These are phyloP conservation scores for Talaromyces piceae DNA, from an alignment of 2,329 filamentous ascomycete genomes.

Conservation along the genomic window DNA sequence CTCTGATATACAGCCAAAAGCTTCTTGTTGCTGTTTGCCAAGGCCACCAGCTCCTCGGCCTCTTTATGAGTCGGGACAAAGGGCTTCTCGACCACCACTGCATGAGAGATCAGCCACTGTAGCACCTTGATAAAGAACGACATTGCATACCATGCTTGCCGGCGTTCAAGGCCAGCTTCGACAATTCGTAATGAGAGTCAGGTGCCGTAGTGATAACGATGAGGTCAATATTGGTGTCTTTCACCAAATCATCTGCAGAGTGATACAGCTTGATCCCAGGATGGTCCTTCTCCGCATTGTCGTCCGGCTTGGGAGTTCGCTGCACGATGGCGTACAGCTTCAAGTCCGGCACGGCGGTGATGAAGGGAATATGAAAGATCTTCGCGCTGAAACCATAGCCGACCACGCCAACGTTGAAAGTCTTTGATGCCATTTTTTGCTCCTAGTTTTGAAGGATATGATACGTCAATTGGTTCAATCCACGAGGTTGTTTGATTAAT, in stretches of 20 bases:
- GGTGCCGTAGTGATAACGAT: conserved; percentile 67
- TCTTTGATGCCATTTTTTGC: conserved; percentile 35
- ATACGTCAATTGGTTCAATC: background rate
- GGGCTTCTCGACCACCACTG: conserved; percentile 72
- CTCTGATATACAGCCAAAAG: conserved; percentile 64
- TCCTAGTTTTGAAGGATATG: background rate
- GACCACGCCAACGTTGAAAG: conserved; percentile 51
- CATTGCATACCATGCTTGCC: conserved; percentile 56
- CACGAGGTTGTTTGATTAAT: background rate
- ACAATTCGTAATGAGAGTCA: conserved; percentile 60
- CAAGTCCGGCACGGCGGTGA: conserved; percentile 56
- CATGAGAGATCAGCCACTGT: background rate
- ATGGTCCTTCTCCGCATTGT: conserved; percentile 63
- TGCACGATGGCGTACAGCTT: conserved; percentile 70
- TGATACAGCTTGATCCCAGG: conserved; percentile 59
- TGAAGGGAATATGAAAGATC: conserved; percentile 76
- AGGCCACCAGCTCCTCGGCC: conserved; percentile 54
- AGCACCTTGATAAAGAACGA: background rate
- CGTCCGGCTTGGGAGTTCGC: conserved; percentile 55
- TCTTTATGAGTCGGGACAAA: conserved; percentile 66
- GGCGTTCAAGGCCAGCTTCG: conserved; percentile 56
- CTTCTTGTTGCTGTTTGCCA: conserved; percentile 46
- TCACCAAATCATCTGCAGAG: conserved; percentile 54
- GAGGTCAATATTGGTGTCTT: conserved; percentile 59
- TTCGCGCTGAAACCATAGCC: conserved; percentile 63